These are phyloP conservation scores for Citrus glauca DNA, from an alignment of 345 rosid species.

Conservation along the genomic window DNA sequence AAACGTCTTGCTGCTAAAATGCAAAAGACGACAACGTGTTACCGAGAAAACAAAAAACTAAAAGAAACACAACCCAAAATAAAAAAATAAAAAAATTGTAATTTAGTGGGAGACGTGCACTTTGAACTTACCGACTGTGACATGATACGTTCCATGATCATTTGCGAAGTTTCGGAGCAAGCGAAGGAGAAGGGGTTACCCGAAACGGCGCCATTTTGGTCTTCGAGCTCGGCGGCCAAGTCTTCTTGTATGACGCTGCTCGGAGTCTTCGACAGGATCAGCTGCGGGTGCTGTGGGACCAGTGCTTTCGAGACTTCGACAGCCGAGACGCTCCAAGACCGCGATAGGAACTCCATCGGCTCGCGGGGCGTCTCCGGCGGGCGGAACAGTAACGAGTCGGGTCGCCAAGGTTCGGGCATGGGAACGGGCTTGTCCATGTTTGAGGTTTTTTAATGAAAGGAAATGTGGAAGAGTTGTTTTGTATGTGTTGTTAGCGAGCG, in stretches of 20 bases:
- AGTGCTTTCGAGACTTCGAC: slow-evolving; percentile 74
- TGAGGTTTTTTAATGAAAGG: slow-evolving; percentile 6
- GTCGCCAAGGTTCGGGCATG: slow-evolving; percentile 55
- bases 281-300: slow-evolving; percentile 43
- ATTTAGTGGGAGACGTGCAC: slow-evolving; percentile 4
- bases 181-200: slow-evolving; percentile 96
- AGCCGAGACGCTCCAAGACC: slow-evolving; percentile 96
- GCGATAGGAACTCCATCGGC: slow-evolving; percentile 95
- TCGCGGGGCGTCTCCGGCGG: slow-evolving; percentile 89
- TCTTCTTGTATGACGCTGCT: slow-evolving; percentile 57
- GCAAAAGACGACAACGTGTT: neutral
- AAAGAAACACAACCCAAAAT: neutral
- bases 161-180: slow-evolving; percentile 90
- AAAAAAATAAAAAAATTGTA: neutral
- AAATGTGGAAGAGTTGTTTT: neutral
- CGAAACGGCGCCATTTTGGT: slow-evolving; percentile 47
- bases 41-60: neutral
- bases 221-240: slow-evolving; percentile 58
- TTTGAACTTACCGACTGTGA: slow-evolving; percentile 80
- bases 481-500: neutral
- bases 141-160: slow-evolving; percentile 97
- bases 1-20: slow-evolving; percentile 71
- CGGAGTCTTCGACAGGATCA: slow-evolving; percentile 42
- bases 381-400: slow-evolving; percentile 51
- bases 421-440: slow-evolving; percentile 54